Evolutionary conservation across 2,329 filamentous ascomycete species (phyloP).

Genomic region (Colletotrichum sp.): DNA sequence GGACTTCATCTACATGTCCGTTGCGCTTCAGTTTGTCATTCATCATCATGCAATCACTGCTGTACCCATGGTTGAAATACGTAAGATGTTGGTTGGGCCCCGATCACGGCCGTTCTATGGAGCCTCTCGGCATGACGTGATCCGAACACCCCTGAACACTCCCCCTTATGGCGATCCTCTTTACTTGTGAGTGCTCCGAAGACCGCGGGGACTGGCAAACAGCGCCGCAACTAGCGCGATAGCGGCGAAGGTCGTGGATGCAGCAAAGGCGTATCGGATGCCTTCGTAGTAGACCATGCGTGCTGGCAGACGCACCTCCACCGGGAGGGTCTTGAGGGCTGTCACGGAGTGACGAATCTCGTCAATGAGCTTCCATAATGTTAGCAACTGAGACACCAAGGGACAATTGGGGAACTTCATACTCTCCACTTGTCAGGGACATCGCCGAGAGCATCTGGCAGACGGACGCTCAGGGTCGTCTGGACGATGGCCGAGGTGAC

Average conservation of each 20-base stretch:
- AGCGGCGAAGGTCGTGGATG: slow-evolving; percentile 56
- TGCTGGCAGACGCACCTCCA: slow-evolving; percentile 60
- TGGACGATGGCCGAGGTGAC: slow-evolving; percentile 67
- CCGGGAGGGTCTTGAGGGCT: slow-evolving; percentile 57
- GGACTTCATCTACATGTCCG: not conserved
- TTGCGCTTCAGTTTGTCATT: fast-evolving
- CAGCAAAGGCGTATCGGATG: slow-evolving; percentile 59
- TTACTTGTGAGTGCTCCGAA: slow-evolving; percentile 34
- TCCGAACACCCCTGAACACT: not conserved
- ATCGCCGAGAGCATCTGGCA: slow-evolving; percentile 58
- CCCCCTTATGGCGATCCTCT: not conserved
- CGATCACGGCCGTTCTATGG: not conserved
- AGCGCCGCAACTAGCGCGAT: slow-evolving; percentile 43
- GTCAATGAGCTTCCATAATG: slow-evolving; percentile 59
- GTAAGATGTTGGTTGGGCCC: not conserved
- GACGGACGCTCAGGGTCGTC: slow-evolving; percentile 60
- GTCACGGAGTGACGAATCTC: slow-evolving; percentile 67
- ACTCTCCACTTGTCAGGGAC: slow-evolving; percentile 64
- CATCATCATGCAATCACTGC: not conserved
- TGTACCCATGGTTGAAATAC: fast-evolving
- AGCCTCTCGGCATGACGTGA: not conserved
- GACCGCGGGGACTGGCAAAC: slow-evolving; percentile 31
- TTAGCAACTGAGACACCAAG: not conserved
- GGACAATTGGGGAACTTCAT: slow-evolving; percentile 31
- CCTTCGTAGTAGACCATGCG: slow-evolving; percentile 66